Evolutionary conservation across 805 yeast genomes (phyloP).

Genomic region (Hanseniaspora lindneri): DNA sequence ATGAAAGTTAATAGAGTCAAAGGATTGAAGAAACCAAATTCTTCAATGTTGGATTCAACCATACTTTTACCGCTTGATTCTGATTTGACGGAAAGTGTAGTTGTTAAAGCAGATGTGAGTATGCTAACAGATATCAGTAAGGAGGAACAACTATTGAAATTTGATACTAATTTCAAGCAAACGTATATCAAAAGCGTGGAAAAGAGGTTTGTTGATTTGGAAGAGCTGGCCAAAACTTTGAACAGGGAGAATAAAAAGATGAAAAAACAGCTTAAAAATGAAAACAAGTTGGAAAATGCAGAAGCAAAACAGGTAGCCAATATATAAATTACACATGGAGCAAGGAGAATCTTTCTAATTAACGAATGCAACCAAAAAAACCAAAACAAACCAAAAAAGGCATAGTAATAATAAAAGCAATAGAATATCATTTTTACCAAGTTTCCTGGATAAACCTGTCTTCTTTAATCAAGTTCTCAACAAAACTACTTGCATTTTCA

Average conservation of each 20-base stretch:
- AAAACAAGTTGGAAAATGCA: too few relatives aligned
- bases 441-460: constrained; percentile 77
- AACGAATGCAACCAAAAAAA: too few relatives aligned
- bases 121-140: constrained; percentile 18
- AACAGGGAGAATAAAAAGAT: constrained; percentile 56
- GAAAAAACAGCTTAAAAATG: constrained; percentile 26
- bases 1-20: constrained; percentile 55
- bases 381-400: too few relatives aligned
- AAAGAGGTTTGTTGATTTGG: constrained; percentile 79
- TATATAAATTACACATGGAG: too few relatives aligned
- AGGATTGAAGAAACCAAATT: constrained; percentile 43
- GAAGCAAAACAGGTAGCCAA: too few relatives aligned
- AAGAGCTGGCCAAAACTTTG: constrained; percentile 71
- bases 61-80: constrained; percentile 29
- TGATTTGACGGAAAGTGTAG: constrained; percentile 38
- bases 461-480: constrained; percentile 47
- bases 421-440: constrained; percentile 40
- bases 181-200: constrained; percentile 38
- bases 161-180: constrained; percentile 17
- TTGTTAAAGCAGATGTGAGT: constrained; percentile 25
- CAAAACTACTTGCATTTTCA: constrained; percentile 36
- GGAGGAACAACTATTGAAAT: constrained; percentile 16
- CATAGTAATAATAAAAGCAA: too few relatives aligned
- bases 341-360: too few relatives aligned
- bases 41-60: constrained; percentile 30